phyloP scores from a whole-genome alignment of 352 stramenopile genomes.

The Phytophthora pseudosyringae region DNA sequence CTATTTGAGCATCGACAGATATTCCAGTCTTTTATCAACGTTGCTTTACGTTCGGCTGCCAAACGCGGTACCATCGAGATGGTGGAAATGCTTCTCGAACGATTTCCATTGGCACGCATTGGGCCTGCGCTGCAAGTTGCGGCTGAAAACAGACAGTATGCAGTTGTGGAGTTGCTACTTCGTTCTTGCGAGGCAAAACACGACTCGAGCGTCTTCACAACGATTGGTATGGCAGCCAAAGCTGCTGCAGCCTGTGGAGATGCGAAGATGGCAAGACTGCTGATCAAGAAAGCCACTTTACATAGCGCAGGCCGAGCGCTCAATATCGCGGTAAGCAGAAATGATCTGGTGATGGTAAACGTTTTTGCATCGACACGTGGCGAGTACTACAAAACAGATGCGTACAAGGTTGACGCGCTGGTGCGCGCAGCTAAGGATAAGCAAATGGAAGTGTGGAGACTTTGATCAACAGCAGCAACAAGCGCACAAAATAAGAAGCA shows the following conservation, averaged over 20 bases:
- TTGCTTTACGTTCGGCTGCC: background rate
- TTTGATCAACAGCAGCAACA: background rate
- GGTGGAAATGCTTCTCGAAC: background rate
- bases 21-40: background rate
- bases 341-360: background rate
- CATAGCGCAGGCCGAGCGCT: background rate
- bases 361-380: background rate
- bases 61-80: background rate
- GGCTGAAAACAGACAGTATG: background rate
- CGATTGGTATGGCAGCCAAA: background rate
- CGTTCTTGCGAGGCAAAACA: background rate
- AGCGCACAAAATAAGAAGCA: background rate
- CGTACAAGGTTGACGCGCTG: background rate
- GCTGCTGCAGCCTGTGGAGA: background rate
- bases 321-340: background rate
- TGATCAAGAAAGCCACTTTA: background rate
- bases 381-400: background rate
- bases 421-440: background rate
- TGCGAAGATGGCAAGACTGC: background rate
- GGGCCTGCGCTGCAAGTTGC: background rate
- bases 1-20: background rate
- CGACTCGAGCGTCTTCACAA: background rate
- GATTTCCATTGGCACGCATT: background rate
- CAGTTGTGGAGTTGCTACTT: background rate
- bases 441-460: background rate